Evolutionary conservation across 129 eudicot genomes (phyloP).

Genomic region (Scalesia atractyloides): DNA sequence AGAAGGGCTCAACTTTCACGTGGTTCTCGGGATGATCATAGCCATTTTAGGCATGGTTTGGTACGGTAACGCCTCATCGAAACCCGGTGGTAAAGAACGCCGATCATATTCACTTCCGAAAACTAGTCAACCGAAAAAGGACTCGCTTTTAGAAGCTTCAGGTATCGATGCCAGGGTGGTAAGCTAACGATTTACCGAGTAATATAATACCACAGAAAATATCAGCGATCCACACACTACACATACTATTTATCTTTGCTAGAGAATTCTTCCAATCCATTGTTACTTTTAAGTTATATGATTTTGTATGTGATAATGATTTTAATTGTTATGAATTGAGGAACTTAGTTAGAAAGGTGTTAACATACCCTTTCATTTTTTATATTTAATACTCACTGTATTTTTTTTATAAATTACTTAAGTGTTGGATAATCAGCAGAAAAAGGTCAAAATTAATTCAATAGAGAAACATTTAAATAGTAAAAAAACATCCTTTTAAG

Average conservation of each 20-base stretch:
- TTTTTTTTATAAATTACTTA: no score
- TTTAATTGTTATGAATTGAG: slow-evolving; percentile 29
- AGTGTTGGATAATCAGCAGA: no score
- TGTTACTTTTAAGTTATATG: slow-evolving; percentile 25
- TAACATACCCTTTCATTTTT: not conserved
- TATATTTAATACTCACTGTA: not conserved
- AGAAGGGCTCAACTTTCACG: slow-evolving; percentile 68
- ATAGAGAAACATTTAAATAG: no score
- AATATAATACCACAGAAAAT: slow-evolving; percentile 2
- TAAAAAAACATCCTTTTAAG: no score
- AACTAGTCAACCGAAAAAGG: slow-evolving; percentile 34
- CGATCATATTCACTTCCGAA: slow-evolving; percentile 37
- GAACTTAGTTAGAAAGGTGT: not conserved
- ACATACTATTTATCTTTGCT: slow-evolving; percentile 1
- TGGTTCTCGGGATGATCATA: slow-evolving; percentile 50
- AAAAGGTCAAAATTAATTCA: no score
- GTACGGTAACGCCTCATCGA: slow-evolving; percentile 54
- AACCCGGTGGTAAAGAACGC: slow-evolving; percentile 56
- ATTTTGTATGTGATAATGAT: slow-evolving; percentile 31
- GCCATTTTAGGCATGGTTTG: slow-evolving; percentile 51
- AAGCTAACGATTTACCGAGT: slow-evolving; percentile 17
- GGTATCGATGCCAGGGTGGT: slow-evolving; percentile 31
- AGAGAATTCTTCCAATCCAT: not conserved
- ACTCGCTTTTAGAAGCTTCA: slow-evolving; percentile 31
- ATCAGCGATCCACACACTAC: slow-evolving; percentile 5